A percentile compares a stretch with the other conserved stretches of the same genome.
phyloP scores from a whole-genome alignment of 306 rosid genomes.

The Clitoria ternatea region DNA sequence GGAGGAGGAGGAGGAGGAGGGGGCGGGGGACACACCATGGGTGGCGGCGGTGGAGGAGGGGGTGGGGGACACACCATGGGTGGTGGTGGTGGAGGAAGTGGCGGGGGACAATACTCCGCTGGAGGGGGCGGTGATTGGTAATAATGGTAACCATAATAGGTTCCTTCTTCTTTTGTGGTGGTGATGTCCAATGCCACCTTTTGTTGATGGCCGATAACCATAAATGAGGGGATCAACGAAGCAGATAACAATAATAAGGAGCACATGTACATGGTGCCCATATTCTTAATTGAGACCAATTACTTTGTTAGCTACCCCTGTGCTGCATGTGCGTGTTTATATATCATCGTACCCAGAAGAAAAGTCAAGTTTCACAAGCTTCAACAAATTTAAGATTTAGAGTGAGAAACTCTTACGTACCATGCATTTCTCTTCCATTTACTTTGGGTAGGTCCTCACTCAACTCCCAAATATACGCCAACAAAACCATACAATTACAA shows the following conservation, averaged over 20 bases:
- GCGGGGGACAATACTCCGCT: not conserved
- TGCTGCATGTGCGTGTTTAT: too few relatives aligned
- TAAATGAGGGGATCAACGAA: not conserved
- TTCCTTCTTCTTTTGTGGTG: not conserved
- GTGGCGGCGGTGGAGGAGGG: not conserved
- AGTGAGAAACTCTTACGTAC: not conserved
- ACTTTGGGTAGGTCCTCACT: slow-evolving; percentile 17
- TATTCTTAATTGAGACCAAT: too few relatives aligned
- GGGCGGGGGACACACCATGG: not conserved
- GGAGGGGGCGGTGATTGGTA: not conserved
- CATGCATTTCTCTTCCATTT: too few relatives aligned
- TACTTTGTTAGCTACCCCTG: too few relatives aligned
- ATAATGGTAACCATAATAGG: not conserved
- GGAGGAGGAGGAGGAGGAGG: not conserved
- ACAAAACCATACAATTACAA: not conserved
- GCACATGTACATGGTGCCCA: slow-evolving; percentile 14
- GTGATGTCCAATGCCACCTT: not conserved
- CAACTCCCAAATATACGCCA: too few relatives aligned
- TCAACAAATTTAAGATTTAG: too few relatives aligned
- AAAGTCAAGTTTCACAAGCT: slow-evolving; percentile 18
- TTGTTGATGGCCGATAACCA: not conserved
- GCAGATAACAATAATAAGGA: not conserved
- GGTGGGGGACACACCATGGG: not conserved
- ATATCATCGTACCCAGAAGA: too few relatives aligned
- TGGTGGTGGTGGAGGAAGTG: not conserved